Evolutionary conservation across 352 stramenopile species (phyloP).

Genomic region (Globisporangium takayamanum): DNA sequence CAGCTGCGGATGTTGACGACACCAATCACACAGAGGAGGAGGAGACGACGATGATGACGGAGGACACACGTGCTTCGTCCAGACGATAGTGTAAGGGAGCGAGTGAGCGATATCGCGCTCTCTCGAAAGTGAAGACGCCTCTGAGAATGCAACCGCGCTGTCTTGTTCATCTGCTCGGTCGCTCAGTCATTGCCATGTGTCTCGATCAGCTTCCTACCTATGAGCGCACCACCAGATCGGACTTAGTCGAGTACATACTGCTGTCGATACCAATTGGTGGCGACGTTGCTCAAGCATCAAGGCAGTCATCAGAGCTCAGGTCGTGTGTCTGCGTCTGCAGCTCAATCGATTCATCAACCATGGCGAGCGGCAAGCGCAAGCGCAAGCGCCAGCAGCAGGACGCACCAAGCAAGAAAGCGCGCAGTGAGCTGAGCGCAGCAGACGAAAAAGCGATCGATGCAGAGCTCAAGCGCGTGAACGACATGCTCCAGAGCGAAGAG

Average conservation of each 20-base stretch:
- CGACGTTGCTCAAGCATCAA: too few species aligned
- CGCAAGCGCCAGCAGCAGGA: constrained; percentile 12
- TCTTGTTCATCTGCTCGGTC: background rate
- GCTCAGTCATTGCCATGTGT: too few species aligned
- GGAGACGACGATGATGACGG: too few species aligned
- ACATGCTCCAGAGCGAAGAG: constrained; percentile 56
- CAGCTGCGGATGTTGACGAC: background rate
- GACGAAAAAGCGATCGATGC: constrained; percentile 18
- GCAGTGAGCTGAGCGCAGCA: background rate
- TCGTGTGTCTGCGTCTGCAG: background rate
- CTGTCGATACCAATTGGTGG: too few species aligned
- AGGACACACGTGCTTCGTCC: too few species aligned
- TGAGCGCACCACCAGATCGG: too few species aligned
- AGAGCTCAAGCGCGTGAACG: constrained; percentile 44
- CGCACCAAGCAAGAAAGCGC: constrained; percentile 6
- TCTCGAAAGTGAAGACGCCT: background rate
- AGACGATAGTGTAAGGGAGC: background rate
- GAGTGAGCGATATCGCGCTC: background rate
- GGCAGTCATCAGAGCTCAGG: background rate
- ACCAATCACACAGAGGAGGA: too few species aligned
- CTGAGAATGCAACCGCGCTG: background rate
- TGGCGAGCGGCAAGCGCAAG: constrained; percentile 11
- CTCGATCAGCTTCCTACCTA: too few species aligned
- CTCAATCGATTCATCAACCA: background rate
- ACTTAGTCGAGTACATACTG: too few species aligned